These are phyloP conservation scores for Achaetomiella virescens DNA, from an alignment of 495 filamentous ascomycete species.

Conservation along the genomic window DNA sequence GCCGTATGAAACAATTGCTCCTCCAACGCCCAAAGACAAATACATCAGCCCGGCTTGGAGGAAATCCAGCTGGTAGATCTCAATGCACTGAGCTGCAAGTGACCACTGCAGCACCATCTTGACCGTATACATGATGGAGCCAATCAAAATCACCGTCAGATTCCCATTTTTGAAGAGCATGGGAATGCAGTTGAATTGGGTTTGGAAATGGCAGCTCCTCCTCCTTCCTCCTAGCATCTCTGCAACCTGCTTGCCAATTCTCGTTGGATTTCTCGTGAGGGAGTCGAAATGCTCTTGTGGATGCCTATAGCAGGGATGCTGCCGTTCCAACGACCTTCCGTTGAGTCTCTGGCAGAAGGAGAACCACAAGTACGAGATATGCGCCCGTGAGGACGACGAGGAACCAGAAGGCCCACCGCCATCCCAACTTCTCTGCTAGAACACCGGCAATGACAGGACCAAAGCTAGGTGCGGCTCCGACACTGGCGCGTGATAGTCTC, in stretches of 20 bases:
- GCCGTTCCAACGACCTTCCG: slow-evolving; percentile 62
- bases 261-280: background rate
- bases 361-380: slow-evolving; percentile 36
- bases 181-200: slow-evolving; percentile 7
- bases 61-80: slow-evolving; percentile 50
- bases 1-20: slow-evolving; percentile 54
- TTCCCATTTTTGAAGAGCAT: slow-evolving; percentile 7
- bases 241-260: background rate
- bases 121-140: slow-evolving; percentile 43
- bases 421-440: slow-evolving; percentile 54
- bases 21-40: slow-evolving; percentile 54
- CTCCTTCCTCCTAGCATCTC: background rate
- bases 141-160: slow-evolving; percentile 7
- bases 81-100: slow-evolving; percentile 35
- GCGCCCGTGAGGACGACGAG: slow-evolving; percentile 46
- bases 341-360: slow-evolving; percentile 55
- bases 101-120: slow-evolving; percentile 40
- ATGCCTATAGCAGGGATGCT: slow-evolving; percentile 22
- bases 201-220: background rate
- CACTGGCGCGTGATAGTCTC: no score
- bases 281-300: slow-evolving; percentile 27
- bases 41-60: slow-evolving; percentile 55
- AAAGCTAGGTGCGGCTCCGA: slow-evolving; percentile 12
- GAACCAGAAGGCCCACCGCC: slow-evolving; percentile 67
- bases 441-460: slow-evolving; percentile 48